Conservation (phyloP, 768 basidiomycete genomes). For the Favolaschia claudopus region DNA sequence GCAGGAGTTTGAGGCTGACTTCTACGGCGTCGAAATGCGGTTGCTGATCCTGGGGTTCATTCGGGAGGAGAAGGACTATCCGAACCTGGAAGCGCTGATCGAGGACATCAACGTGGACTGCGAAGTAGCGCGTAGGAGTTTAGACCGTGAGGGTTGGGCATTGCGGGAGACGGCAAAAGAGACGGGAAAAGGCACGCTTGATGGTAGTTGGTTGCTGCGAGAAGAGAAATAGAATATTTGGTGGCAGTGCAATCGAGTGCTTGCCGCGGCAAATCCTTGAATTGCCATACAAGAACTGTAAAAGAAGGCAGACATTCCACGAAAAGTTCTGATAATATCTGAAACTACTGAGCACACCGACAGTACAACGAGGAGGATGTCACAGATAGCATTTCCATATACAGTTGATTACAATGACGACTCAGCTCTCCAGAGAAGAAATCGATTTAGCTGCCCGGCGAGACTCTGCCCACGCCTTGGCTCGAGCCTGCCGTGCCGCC, state of each 20-base stretch:
- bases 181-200: conserved; percentile 33
- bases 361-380: no score
- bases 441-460: conserved; percentile 43
- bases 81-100: conserved; percentile 29
- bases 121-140: conserved; percentile 38
- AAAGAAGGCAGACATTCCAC: no score
- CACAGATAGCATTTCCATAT: no score
- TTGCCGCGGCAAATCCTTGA: no score
- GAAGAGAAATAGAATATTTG: no score
- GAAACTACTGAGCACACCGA: no score
- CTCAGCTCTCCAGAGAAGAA: no score
- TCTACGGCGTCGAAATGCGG: conserved; percentile 41
- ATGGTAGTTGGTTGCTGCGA: conserved; percentile 35
- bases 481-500: conserved; percentile 44
- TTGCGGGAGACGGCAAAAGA: conserved; percentile 35
- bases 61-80: conserved; percentile 31
- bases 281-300: no score
- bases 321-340: no score
- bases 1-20: conserved; percentile 35
- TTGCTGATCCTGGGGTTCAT: conserved; percentile 31
- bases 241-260: no score
- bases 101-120: conserved; percentile 37
- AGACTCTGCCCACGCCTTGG: conserved; percentile 65
- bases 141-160: conserved; percentile 36
- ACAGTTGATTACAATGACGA: no score